phyloP scores from a whole-genome alignment of 225 moss, liverwort and hornwort species.

The Pseudoscleropodium purum region DNA sequence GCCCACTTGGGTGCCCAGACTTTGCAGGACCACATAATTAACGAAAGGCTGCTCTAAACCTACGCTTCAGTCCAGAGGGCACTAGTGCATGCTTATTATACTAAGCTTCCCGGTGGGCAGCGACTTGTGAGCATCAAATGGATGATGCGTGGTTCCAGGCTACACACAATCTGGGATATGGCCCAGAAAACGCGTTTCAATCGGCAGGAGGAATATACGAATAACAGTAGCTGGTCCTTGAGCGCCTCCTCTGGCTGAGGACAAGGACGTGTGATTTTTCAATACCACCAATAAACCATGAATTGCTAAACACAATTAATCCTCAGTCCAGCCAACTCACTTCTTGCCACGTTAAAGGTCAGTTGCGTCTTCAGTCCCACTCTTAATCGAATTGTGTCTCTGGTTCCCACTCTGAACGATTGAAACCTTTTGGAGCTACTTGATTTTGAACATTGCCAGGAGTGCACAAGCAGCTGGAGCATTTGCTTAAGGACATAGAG shows the following conservation, averaged over 20 bases:
- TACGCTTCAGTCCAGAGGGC: neutral
- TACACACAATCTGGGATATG: neutral
- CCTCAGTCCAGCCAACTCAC: neutral
- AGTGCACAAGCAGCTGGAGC: neutral
- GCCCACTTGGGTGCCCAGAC: neutral
- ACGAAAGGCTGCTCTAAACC: neutral
- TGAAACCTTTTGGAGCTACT: neutral
- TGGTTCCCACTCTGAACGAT: neutral
- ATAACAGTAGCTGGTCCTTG: neutral
- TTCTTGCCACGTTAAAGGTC: too few species aligned
- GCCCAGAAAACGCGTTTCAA: neutral
- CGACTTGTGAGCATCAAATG: neutral
- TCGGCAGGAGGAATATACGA: neutral
- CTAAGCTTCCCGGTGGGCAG: neutral
- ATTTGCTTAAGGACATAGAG: neutral
- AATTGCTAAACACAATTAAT: neutral
- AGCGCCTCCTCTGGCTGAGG: neutral
- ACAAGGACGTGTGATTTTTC: neutral
- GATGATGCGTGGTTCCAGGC: neutral
- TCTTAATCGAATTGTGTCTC: neutral
- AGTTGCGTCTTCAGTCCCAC: neutral
- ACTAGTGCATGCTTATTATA: neutral
- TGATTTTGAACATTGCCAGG: neutral
- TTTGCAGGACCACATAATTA: neutral
- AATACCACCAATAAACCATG: neutral